Evolutionary conservation across 2,329 filamentous ascomycete species (phyloP).

Genomic region (Fusarium sp.): DNA sequence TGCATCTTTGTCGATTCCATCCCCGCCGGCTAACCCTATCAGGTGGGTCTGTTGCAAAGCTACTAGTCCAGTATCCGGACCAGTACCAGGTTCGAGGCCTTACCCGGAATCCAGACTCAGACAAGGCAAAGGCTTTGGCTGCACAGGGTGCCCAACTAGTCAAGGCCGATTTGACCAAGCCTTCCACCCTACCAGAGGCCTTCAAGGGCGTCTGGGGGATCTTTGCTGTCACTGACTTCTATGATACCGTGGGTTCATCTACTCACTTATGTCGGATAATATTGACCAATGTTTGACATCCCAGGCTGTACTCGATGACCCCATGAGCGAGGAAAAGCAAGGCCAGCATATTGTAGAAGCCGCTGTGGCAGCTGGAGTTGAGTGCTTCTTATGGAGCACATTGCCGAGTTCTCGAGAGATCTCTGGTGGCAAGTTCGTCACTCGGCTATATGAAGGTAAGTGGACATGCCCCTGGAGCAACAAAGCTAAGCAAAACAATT

Average conservation of each 20-base stretch:
- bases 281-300: background rate
- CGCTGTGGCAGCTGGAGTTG: slow-evolving; percentile 20
- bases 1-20: background rate
- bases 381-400: slow-evolving; percentile 34
- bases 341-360: slow-evolving; percentile 33
- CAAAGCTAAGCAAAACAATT: background rate
- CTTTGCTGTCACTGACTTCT: slow-evolving; percentile 35
- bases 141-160: slow-evolving; percentile 20
- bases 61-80: slow-evolving; percentile 26
- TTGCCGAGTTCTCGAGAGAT: slow-evolving; percentile 31
- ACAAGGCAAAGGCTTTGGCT: slow-evolving; percentile 27
- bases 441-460: slow-evolving; percentile 29
- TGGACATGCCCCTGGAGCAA: fast-evolving
- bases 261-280: too few species aligned
- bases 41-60: slow-evolving; percentile 34
- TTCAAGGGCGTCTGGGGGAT: slow-evolving; percentile 27
- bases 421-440: slow-evolving; percentile 32
- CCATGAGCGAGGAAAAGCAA: slow-evolving; percentile 35
- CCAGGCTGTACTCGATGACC: slow-evolving; percentile 28
- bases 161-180: slow-evolving; percentile 31
- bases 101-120: slow-evolving; percentile 25
- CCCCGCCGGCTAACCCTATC: background rate
- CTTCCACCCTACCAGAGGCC: slow-evolving; percentile 24
- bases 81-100: slow-evolving; percentile 28
- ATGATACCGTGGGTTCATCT: slow-evolving; percentile 24